A percentile compares a stretch with the other conserved stretches of the same genome.
These are phyloP conservation scores for Brettanomyces anomalus DNA, from an alignment of 805 yeast species.

Conservation along the genomic window DNA sequence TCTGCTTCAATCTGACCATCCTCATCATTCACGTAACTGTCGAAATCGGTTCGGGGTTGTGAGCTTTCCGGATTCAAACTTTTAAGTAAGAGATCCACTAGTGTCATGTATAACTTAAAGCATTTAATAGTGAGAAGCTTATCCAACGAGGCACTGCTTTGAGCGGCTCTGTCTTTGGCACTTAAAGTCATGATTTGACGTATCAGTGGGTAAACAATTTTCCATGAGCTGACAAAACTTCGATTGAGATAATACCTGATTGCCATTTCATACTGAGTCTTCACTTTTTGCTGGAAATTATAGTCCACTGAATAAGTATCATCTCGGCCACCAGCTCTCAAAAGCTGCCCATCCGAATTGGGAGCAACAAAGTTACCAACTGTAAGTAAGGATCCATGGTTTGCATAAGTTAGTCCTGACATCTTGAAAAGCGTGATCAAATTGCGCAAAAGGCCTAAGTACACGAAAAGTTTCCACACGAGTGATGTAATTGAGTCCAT, in stretches of 20 bases:
- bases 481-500: not conserved
- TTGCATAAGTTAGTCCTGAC: not conserved
- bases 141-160: conserved; percentile 4
- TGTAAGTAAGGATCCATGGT: not conserved
- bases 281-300: conserved; percentile 11
- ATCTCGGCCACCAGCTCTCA: not conserved
- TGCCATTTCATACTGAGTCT: conserved; percentile 28
- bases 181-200: conserved; percentile 4
- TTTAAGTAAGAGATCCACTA: conserved; percentile 22
- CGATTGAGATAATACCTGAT: conserved; percentile 32
- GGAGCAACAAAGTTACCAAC: not conserved
- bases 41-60: conserved; percentile 1
- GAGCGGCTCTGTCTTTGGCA: not conserved
- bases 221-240: conserved; percentile 22
- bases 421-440: not conserved
- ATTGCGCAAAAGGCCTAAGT: conserved; percentile 1
- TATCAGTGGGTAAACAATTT: conserved; percentile 14
- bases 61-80: conserved; percentile 3
- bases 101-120: conserved; percentile 15
- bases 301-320: conserved; percentile 8
- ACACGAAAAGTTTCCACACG: not conserved
- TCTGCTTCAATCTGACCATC: conserved; percentile 1
- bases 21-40: conserved; percentile 1
- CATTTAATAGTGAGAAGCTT: conserved; percentile 12
- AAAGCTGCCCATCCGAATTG: not conserved